A percentile compares a stretch with the other conserved stretches of the same genome.
These are phyloP conservation scores for Aegilops speltoides DNA, from an alignment of 176 grass and related monocot genomes.

Conservation along the genomic window DNA sequence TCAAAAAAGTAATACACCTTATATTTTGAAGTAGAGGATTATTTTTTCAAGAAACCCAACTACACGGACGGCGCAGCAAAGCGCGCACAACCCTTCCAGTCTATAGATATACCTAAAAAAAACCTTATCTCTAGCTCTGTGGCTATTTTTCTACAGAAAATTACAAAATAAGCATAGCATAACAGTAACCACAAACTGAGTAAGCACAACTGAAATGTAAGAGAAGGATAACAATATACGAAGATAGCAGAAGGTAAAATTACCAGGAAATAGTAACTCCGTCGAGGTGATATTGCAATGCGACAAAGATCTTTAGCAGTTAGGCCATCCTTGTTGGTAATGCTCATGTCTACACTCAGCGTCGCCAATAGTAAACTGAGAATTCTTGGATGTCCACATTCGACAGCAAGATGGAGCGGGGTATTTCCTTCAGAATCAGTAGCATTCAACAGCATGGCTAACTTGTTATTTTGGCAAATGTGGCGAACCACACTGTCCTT, in stretches of 20 bases:
- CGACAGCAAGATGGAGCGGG: conserved; percentile 34
- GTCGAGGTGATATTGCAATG: not conserved
- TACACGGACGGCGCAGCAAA: too few relatives aligned
- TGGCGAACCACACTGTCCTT: not conserved
- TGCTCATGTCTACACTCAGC: not conserved
- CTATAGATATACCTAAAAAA: too few relatives aligned
- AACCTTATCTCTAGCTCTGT: too few relatives aligned
- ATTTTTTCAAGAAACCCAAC: too few relatives aligned
- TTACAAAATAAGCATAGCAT: not conserved
- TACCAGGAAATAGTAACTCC: not conserved
- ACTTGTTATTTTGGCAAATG: not conserved
- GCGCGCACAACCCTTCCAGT: too few relatives aligned
- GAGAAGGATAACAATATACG: not conserved
- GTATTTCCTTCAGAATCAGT: conserved; percentile 40
- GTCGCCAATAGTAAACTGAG: conserved; percentile 5
- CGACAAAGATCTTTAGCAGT: not conserved
- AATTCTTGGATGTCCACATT: not conserved
- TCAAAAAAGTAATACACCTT: too few relatives aligned
- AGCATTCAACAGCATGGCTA: conserved; percentile 3
- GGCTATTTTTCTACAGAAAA: too few relatives aligned
- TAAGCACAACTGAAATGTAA: not conserved
- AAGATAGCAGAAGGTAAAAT: not conserved
- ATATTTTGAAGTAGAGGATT: too few relatives aligned
- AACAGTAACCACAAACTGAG: not conserved
- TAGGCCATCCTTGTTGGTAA: conserved; percentile 17